Evolutionary conservation across 352 stramenopile species (phyloP).

Genomic region (Globisporangium nodosum): DNA sequence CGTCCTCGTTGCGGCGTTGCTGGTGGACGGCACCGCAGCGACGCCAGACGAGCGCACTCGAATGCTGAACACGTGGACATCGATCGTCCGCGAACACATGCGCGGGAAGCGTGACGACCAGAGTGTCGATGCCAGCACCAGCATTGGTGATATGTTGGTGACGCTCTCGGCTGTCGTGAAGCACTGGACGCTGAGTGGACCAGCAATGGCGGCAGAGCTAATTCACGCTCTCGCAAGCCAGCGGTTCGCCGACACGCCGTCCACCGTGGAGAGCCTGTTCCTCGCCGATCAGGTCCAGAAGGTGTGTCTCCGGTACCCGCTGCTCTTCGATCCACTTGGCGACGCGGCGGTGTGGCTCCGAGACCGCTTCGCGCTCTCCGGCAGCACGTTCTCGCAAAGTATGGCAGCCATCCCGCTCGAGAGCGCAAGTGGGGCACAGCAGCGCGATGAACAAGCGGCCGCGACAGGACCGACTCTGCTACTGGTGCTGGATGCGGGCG

Average conservation of each 20-base stretch:
- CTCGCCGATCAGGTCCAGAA: slow-evolving; percentile 41
- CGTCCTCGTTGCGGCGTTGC: slow-evolving; percentile 23
- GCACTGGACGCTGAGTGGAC: slow-evolving; percentile 26
- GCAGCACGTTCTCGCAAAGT: slow-evolving; percentile 1
- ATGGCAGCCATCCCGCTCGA: background rate
- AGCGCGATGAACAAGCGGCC: slow-evolving; percentile 10
- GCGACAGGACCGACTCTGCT: slow-evolving; percentile 3
- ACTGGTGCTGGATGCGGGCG: slow-evolving; percentile 37
- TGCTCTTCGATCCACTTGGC: slow-evolving; percentile 49
- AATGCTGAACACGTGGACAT: slow-evolving; percentile 19
- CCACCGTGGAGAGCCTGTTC: slow-evolving; percentile 39
- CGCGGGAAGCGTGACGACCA: background rate
- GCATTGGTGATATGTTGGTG: slow-evolving; percentile 7
- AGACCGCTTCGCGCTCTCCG: slow-evolving; percentile 13
- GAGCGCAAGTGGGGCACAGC: background rate
- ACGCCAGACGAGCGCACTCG: slow-evolving; percentile 17
- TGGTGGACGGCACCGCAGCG: slow-evolving; percentile 26
- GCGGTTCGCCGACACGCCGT: slow-evolving; percentile 9
- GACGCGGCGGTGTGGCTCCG: slow-evolving; percentile 33
- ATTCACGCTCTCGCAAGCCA: slow-evolving; percentile 26
- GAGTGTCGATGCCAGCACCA: background rate
- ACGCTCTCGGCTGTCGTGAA: background rate
- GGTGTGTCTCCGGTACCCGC: slow-evolving; percentile 36
- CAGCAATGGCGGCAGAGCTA: slow-evolving; percentile 20
- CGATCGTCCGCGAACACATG: slow-evolving; percentile 7